Base-by-base conservation (phyloP, 1,284 basidiomycete species). In the Mixia osmundae region DNA sequence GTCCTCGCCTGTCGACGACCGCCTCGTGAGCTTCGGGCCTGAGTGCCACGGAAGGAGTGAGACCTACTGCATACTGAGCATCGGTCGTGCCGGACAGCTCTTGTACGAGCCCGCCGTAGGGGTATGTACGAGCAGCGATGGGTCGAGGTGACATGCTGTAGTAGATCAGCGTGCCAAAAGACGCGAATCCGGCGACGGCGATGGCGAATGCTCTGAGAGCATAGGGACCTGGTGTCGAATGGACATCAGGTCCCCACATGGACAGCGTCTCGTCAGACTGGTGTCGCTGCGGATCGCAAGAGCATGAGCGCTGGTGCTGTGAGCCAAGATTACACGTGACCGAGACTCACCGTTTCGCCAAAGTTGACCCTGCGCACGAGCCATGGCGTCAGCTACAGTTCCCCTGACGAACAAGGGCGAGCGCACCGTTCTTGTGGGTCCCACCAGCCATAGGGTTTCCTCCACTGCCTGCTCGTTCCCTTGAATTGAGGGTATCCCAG, bases 241-340 rank as follows among this genome's bases (percentile, higher is more conserved):
- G 48, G 9, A 47, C 45, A 32, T 52, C 50, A 12, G 50, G 50
- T 0, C 47, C 49, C 50, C 49, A 51, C 45, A 52, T 47, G 11
- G 43, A 43, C 29, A 47, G 49, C 11, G 46, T 38, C 35, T 52
- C 50, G 34, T 51, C 50, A 31, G 40, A 43, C 41, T 50, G 47
- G n/a, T 47, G 48, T n/a, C 49, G 37, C 50, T 51, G 30, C 7
- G n/a, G 16, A 29, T 22, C 21, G 30, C 19, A 26, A 10, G 16
- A 26, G 22, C 11, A 22, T 12, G 19, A 11, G 15, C n/a, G n/a
- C 19, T 5, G 34, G 37, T 14, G 16, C 10, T 15, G n/a, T n/a
- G 11, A 30, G 25, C 9, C 2, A 25, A 1, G 26, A 12, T 21
- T 20, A 10, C 5, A 24, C 32, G 24, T 5, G 28, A 15, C n/a